These are phyloP conservation scores for Mucor plumbeus DNA, from an alignment of 371 early-diverging fungal genomes.

Conservation along the genomic window DNA sequence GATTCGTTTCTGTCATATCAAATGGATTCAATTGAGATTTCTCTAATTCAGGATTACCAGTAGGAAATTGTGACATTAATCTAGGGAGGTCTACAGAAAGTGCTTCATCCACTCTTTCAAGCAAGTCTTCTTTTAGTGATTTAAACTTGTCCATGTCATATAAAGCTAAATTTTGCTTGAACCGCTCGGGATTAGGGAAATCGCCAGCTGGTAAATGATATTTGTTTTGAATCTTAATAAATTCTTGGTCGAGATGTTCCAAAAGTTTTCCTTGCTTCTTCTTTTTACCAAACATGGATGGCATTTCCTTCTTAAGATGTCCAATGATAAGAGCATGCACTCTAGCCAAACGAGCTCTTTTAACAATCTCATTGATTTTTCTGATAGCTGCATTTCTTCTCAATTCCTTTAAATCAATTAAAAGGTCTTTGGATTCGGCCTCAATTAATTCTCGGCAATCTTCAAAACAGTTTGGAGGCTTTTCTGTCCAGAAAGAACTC, in stretches of 20 bases:
- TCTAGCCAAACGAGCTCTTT: conserved; percentile 79
- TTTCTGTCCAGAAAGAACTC: conserved; percentile 81
- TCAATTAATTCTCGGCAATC: conserved; percentile 76
- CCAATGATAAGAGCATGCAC: conserved; percentile 83
- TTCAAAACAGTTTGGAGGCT: conserved; percentile 72
- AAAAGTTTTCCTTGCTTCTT: conserved; percentile 77
- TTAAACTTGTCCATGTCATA: conserved; percentile 84
- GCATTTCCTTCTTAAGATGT: conserved; percentile 81
- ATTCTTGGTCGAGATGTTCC: conserved; percentile 73
- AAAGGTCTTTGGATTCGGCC: conserved; percentile 79
- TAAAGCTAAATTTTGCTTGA: conserved; percentile 61
- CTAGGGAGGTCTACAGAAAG: conserved; percentile 38
- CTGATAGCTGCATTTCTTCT: conserved; percentile 83
- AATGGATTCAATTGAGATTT: conserved; percentile 44
- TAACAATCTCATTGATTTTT: conserved; percentile 90
- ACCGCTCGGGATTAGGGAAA: conserved; percentile 73
- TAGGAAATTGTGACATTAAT: conserved; percentile 47
- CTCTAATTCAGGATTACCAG: conserved; percentile 40
- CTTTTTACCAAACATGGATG: conserved; percentile 79
- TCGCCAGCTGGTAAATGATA: conserved; percentile 77
- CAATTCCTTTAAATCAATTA: conserved; percentile 72
- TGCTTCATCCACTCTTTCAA: conserved; percentile 61
- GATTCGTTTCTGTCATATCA: conserved; percentile 15
- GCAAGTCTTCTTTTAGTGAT: conserved; percentile 68
- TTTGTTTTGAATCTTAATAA: conserved; percentile 71